Evolutionary conservation across 805 yeast genomes (phyloP), one percentile per base, ranked within the genome.

Genomic region (Myxozyma monticola): DNA sequence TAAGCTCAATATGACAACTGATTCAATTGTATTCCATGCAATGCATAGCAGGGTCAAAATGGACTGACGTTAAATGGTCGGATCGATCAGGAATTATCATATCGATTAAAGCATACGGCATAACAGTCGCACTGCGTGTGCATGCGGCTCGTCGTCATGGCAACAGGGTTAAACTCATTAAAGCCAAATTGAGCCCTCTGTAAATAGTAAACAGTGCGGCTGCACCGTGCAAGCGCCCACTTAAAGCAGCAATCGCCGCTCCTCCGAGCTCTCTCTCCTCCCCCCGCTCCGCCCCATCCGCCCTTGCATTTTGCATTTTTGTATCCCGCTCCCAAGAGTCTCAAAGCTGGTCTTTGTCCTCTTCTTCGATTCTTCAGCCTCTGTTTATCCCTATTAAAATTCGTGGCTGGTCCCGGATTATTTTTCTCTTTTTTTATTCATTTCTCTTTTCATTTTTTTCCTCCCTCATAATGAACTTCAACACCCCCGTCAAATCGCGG

Each of bases 401-500:
- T 35, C 38, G 36, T 8, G 56, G 56, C 56, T 48, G 56, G 56
- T 34, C 53, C 56, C 46, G 36, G 39, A 30, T 25, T 15, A 3
- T 14, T 33, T 22, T 21, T 30, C 9, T 20, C 28, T 2, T 22
- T 2, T 22, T 18, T 20, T 21, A n/a, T n/a, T n/a, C n/a, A n/a
- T n/a, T n/a, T n/a, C n/a, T n/a, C n/a, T n/a, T n/a, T n/a, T n/a
- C n/a, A n/a, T n/a, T n/a, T n/a, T n/a, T n/a, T 28, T 12, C 21
- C 7, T n/a, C n/a, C 5, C 3, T 21, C 8, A 22, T 6, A 17
- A 42, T 57, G 59, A 48, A 37, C 33, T 49, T 57, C 36, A 42
- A 51, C 33, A 57, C 65, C 9, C 64, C 63, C 6, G 47, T 52
- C 24, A 57, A 60, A 50, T 54, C 60, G 20, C 45, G n/a, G n/a